Conservation (phyloP, 208 protist genomes). For the Leishmania guyanensis region DNA sequence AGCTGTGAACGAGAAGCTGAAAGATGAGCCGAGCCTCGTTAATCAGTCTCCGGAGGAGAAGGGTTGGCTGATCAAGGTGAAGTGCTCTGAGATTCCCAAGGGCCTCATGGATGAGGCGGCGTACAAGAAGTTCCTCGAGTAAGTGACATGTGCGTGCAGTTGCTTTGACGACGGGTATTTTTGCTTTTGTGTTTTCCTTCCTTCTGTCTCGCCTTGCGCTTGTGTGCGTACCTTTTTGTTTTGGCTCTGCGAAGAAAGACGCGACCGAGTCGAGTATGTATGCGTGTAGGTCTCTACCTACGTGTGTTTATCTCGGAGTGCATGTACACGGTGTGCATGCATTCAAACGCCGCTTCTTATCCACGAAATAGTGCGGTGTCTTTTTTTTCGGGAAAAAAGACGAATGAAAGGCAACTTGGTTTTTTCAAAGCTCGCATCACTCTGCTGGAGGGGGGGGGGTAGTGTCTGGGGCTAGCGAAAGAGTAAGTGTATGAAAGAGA, state of each 20-base stretch:
- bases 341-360: not conserved
- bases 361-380: not conserved
- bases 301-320: not conserved
- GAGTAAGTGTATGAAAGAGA: not conserved
- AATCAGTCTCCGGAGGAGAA: slow-evolving; percentile 87
- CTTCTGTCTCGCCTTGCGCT: not conserved
- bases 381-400: not conserved
- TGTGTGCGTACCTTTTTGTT: not conserved
- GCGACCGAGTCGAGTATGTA: not conserved
- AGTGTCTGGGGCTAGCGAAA: not conserved
- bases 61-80: slow-evolving; percentile 91
- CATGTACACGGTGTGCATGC: not conserved
- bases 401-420: not conserved
- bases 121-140: slow-evolving; percentile 90
- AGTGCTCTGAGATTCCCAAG: slow-evolving; percentile 68
- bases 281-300: not conserved
- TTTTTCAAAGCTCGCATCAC: not conserved
- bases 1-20: slow-evolving; percentile 86
- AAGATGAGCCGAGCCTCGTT: slow-evolving; percentile 83
- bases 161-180: slow-evolving; percentile 3
- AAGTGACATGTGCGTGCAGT: slow-evolving; percentile 26
- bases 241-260: not conserved
- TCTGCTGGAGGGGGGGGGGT: not conserved
- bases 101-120: slow-evolving; percentile 81
- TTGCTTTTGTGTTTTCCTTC: not conserved